These are phyloP conservation scores for Yamadazyma sp. DNA, from an alignment of 1,139 yeast species.

Conservation along the genomic window DNA sequence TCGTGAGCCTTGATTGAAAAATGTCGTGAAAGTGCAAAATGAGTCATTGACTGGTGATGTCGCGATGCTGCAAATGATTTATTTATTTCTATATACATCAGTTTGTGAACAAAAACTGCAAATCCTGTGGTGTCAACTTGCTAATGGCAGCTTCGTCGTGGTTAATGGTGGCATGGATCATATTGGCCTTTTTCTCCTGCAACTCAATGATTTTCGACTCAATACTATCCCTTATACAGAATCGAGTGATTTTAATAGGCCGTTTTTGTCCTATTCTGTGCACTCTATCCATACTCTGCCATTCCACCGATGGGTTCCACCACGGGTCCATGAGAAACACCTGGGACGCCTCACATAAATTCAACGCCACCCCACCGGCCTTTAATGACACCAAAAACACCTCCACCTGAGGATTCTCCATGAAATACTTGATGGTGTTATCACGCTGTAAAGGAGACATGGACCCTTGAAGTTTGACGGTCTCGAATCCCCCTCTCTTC, in stretches of 20 bases:
- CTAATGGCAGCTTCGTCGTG: conserved; percentile 89
- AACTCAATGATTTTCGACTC: conserved; percentile 93
- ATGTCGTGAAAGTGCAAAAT: conserved; percentile 1
- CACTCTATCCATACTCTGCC: conserved; percentile 98
- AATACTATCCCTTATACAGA: conserved; percentile 93
- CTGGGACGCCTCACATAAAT: conserved; percentile 94
- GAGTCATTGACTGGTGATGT: conserved; percentile 2
- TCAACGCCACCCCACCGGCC: conserved; percentile 98
- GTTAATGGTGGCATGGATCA: conserved; percentile 95
- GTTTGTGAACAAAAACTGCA: conserved; percentile 87
- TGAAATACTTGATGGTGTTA: conserved; percentile 82
- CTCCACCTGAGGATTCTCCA: conserved; percentile 90
- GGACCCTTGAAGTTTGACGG: conserved; percentile 91
- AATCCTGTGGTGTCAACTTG: conserved; percentile 85
- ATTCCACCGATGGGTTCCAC: conserved; percentile 99
- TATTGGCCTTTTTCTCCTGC: conserved; percentile 95
- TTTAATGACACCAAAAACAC: conserved; percentile 91
- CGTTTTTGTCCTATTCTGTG: conserved; percentile 96
- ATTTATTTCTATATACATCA: conserved; percentile 20
- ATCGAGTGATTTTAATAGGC: conserved; percentile 90
- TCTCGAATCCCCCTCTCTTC: conserved; percentile 89
- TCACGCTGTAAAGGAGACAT: conserved; percentile 97
- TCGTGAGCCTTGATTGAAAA: background rate
- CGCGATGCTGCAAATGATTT: conserved; percentile 1
- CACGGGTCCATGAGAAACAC: conserved; percentile 95